Conservation (phyloP, 2,329 filamentous ascomycete genomes). For the Tricladium varicosporioides region DNA sequence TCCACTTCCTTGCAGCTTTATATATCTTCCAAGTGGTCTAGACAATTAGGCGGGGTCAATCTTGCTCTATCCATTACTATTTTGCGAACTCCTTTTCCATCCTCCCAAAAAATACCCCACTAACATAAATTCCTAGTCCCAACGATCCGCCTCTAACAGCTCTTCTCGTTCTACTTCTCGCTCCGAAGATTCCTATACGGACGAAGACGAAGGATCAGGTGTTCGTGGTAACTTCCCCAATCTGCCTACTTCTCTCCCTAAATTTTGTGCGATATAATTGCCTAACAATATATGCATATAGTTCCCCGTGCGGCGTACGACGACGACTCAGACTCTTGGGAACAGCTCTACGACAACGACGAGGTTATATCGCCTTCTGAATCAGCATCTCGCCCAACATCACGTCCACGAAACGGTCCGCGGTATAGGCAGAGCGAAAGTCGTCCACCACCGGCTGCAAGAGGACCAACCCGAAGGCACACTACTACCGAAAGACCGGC, state of each 20-base stretch:
- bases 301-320: constrained; percentile 4
- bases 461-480: constrained; percentile 36
- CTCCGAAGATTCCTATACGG: constrained; percentile 29
- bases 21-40: too few relatives aligned
- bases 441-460: constrained; percentile 38
- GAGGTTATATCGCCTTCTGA: constrained; percentile 54
- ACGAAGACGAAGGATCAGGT: constrained; percentile 31
- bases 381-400: constrained; percentile 53
- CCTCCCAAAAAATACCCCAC: not conserved
- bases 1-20: too few relatives aligned
- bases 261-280: not conserved
- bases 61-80: not conserved
- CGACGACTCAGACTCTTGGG: constrained; percentile 27
- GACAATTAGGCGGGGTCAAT: too few relatives aligned
- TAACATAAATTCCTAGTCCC: constrained; percentile 3
- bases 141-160: constrained; percentile 23
- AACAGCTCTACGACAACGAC: constrained; percentile 40
- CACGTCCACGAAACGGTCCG: constrained; percentile 32
- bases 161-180: constrained; percentile 29
- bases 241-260: not conserved
- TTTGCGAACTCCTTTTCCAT: not conserved
- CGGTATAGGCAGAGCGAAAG: constrained; percentile 30
- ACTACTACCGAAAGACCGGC: constrained; percentile 35
- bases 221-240: constrained; percentile 22
- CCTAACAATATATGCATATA: not conserved